Conservation (phyloP, 2,329 filamentous ascomycete genomes). For the Ophiostoma sp. region DNA sequence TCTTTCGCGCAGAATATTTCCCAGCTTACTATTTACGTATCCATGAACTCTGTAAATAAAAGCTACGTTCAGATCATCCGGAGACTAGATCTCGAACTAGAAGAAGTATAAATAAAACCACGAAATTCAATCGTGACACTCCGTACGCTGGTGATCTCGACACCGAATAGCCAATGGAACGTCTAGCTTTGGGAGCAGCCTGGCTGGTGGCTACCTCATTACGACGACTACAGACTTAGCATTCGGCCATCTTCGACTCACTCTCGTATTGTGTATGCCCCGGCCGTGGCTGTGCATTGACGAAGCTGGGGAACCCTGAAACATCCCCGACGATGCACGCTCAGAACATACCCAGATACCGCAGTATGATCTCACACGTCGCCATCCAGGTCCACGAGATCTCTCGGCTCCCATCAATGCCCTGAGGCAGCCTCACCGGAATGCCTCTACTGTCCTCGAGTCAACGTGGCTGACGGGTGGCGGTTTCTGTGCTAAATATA, state of each 20-base stretch:
- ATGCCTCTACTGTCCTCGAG: neutral
- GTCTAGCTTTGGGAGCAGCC: neutral
- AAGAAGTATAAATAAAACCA: neutral
- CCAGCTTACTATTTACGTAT: neutral
- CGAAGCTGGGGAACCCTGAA: neutral
- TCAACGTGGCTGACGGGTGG: neutral
- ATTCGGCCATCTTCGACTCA: no score
- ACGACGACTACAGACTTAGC: neutral
- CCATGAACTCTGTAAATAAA: neutral
- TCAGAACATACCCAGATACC: neutral
- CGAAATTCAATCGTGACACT: neutral
- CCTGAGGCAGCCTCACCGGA: neutral
- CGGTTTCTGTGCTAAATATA: slow-evolving; percentile 9
- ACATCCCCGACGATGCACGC: neutral
- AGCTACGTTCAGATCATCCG: neutral
- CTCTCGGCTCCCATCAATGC: neutral
- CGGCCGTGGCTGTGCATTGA: neutral
- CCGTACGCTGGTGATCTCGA: neutral
- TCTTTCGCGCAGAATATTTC: no score
- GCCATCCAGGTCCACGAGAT: neutral
- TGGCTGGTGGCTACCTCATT: slow-evolving; percentile 4
- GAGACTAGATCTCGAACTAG: neutral
- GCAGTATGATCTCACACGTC: neutral
- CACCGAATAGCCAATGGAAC: neutral
- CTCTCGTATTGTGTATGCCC: neutral